Percentiles rank a stretch among this genome's conserved stretches.
These are phyloP conservation scores for Dipodascopsis uninucleata DNA, from an alignment of 805 yeast species.

Conservation along the genomic window DNA sequence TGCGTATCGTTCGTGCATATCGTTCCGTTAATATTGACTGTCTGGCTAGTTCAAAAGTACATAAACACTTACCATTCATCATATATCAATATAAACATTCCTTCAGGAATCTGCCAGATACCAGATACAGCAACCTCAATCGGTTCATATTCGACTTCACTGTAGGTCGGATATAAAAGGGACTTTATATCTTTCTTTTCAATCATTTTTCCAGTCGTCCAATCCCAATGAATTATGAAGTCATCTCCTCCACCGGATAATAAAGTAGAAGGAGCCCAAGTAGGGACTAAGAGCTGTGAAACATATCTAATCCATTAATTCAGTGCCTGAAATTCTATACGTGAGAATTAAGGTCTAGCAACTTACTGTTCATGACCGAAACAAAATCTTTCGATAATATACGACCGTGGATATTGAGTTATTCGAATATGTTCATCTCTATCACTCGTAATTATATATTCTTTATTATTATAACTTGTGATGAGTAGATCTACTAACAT, in stretches of 20 bases:
- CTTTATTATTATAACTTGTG: conserved; percentile 43
- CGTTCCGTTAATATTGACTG: no score
- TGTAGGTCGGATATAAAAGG: conserved; percentile 39
- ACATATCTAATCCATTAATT: conserved; percentile 37
- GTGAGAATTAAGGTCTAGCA: background rate
- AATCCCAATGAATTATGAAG: conserved; percentile 69
- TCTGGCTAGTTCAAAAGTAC: conserved; percentile 38
- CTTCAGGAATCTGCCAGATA: conserved; percentile 27
- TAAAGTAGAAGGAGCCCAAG: conserved; percentile 49
- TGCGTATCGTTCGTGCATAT: no score
- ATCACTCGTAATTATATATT: conserved; percentile 71
- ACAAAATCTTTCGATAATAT: conserved; percentile 72
- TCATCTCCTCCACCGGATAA: conserved; percentile 93
- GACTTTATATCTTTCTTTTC: conserved; percentile 42
- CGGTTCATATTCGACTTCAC: conserved; percentile 49
- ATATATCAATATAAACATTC: conserved; percentile 41
- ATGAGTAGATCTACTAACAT: conserved; percentile 79
- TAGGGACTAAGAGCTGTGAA: conserved; percentile 57
- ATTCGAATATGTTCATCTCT: conserved; percentile 94
- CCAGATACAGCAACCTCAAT: conserved; percentile 37
- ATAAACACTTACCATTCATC: conserved; percentile 46
- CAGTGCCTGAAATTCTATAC: background rate
- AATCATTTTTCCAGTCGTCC: conserved; percentile 55
- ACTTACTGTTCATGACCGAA: conserved; percentile 79
- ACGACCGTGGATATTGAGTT: conserved; percentile 73